Base-by-base conservation (phyloP, 768 basidiomycete species). In the Boletus reticuloceps region DNA sequence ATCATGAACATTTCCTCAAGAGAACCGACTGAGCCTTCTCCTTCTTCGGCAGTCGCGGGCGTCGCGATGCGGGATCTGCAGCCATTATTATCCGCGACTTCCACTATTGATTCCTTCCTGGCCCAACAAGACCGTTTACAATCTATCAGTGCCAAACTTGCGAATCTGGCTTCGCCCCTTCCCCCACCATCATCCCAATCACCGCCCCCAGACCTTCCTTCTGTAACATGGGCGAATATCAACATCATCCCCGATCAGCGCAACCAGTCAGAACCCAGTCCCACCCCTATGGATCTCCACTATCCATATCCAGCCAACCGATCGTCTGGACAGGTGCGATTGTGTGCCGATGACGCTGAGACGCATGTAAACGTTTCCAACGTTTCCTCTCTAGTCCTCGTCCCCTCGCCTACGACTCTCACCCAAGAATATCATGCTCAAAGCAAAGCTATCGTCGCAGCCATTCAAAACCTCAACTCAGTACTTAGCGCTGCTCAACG, bases 51-150 rank as follows among this genome's bases (percentile, higher is more conserved):
- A n/a, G 46, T 9, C 12, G 20, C 22, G 11, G 55, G 58, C 16
- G 22, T 19, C 22, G 20, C 29, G 17, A 12, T 40, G 31, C 57
- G 7, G 41, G 58, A 51, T 25, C 9, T 45, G 20, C 52, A 43
- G 5, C 56, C 44, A 17, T 22, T 41, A 16, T 37, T 55, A 11
- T 46, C 53, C 19, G 4, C 48, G 1, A 3, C n/a, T 20, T 8
- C 47, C 6, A 3, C 42, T 13, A 16, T 45, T 5, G 57, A 64
- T 47, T 49, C 58, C 11, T 50, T 62, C 46, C 45, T 34, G 17
- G 29, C 37, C 12, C 54, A 46, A 43, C 59, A 60, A 39, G 54
- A 48, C 22, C 65, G 53, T 27, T 48, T 69, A 31, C 56, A 55
- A 31, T 51, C 52, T 27, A 61, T 63, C 19, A 56, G 44, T 16